phyloP scores from a whole-genome alignment of 192 early-diverging fungal species.

The Allomyces macrogynus region DNA sequence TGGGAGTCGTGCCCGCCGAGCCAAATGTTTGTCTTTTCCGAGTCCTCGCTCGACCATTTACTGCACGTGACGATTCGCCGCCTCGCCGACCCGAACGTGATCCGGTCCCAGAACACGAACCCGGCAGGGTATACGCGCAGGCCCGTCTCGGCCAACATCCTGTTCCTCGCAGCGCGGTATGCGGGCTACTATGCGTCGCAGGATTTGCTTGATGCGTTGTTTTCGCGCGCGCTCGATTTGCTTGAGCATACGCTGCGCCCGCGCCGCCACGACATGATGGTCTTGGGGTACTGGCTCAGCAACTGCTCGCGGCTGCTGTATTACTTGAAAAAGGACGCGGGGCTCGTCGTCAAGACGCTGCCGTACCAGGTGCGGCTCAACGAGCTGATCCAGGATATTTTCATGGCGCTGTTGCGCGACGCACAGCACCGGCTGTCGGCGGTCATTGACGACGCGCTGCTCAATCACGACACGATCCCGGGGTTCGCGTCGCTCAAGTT shows the following conservation, averaged over 20 bases:
- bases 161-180: conserved; percentile 75
- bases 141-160: conserved; percentile 60
- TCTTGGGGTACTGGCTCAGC: conserved; percentile 63
- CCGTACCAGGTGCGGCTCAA: conserved; percentile 58
- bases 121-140: conserved; percentile 31
- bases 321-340: conserved; percentile 69
- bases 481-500: background rate
- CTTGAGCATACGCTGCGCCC: background rate
- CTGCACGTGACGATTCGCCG: conserved; percentile 43
- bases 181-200: conserved; percentile 56
- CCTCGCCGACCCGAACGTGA: background rate
- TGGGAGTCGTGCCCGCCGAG: conserved; percentile 65
- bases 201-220: conserved; percentile 50
- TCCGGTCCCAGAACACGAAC: conserved; percentile 19
- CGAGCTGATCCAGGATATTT: conserved; percentile 35
- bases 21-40: conserved; percentile 90
- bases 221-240: conserved; percentile 26
- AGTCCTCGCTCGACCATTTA: conserved; percentile 45
- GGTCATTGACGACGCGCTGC: conserved; percentile 4
- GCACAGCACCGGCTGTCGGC: conserved; percentile 1
- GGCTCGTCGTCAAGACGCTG: conserved; percentile 42
- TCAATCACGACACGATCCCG: conserved; percentile 1
- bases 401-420: conserved; percentile 5
- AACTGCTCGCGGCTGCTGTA: conserved; percentile 66
- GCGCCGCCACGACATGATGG: conserved; percentile 28